Conservation (phyloP, 495 filamentous ascomycete genomes). For the Talaromyces proteolyticus region DNA sequence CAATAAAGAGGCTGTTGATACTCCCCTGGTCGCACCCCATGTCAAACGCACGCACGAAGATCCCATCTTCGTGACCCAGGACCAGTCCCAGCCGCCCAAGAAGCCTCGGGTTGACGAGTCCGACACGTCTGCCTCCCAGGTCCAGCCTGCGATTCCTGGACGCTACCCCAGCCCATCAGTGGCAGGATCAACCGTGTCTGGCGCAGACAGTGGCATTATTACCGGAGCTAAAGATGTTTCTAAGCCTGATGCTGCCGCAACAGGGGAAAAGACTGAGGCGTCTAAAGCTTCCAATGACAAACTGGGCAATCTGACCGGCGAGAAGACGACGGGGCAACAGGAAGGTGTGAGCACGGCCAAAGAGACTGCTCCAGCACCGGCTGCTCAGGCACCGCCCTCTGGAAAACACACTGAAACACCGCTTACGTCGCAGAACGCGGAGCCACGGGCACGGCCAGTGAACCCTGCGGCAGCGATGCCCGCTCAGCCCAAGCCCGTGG, state of each 20-base stretch:
- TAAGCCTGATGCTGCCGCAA: not conserved
- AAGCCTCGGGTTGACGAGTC: conserved; percentile 18
- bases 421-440: not conserved
- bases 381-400: conserved; percentile 1
- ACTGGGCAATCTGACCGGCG: too few species aligned
- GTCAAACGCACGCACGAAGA: conserved; percentile 21
- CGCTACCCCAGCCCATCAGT: conserved; percentile 3
- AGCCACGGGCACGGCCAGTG: not conserved
- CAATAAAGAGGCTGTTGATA: conserved; percentile 2
- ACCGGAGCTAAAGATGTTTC: not conserved
- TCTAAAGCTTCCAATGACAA: too few species aligned
- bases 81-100: conserved; percentile 20
- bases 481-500: not conserved
- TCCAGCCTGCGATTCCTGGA: not conserved
- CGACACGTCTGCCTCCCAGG: not conserved
- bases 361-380: not conserved
- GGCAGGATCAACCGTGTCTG: conserved; percentile 1
- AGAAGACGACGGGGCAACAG: too few species aligned
- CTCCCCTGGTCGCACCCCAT: conserved; percentile 11
- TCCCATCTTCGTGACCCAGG: conserved; percentile 12
- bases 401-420: conserved; percentile 16
- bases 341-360: not conserved
- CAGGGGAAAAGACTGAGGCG: not conserved
- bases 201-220: conserved; percentile 1
- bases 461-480: not conserved